Percentiles rank a stretch among this genome's conserved stretches.
Conservation (phyloP, 805 yeast species). For the Kodamaea sagamina region DNA sequence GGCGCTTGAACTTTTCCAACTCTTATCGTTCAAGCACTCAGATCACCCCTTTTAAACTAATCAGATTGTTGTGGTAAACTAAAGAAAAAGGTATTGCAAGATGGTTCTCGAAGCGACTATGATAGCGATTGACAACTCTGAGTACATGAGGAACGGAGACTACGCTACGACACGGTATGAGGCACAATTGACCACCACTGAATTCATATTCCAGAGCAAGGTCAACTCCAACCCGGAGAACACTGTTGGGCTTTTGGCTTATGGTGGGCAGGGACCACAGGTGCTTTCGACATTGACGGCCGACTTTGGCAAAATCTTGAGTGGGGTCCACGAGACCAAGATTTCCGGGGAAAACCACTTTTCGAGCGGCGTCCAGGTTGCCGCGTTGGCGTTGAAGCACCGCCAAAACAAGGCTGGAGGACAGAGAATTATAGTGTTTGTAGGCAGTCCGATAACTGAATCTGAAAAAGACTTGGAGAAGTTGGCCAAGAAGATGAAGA, state of each 20-base stretch:
- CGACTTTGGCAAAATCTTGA: conserved; percentile 80
- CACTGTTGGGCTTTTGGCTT: conserved; percentile 87
- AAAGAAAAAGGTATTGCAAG: background rate
- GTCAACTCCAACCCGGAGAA: conserved; percentile 89
- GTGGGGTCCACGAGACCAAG: conserved; percentile 79
- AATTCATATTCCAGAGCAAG: conserved; percentile 81
- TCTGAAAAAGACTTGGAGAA: conserved; percentile 70
- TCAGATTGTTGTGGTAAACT: background rate
- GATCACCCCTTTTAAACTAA: too few relatives aligned
- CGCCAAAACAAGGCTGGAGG: conserved; percentile 92
- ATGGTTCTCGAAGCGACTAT: conserved; percentile 97
- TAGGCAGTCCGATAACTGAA: conserved; percentile 81
- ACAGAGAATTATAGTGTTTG: conserved; percentile 86
- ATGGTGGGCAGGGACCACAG: conserved; percentile 81
- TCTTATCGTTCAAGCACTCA: too few relatives aligned
- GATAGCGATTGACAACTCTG: conserved; percentile 94
- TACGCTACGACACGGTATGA: conserved; percentile 84
- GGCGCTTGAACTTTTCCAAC: background rate
- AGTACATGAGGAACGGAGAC: conserved; percentile 94
- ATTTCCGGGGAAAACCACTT: conserved; percentile 70
- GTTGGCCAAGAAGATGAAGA: conserved; percentile 89
- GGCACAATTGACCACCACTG: conserved; percentile 90
- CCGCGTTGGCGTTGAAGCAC: conserved; percentile 87
- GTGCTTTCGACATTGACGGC: conserved; percentile 87
- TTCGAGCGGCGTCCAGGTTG: conserved; percentile 87